phyloP scores from a whole-genome alignment of 2,329 filamentous ascomycete species.

The Talaromyces albobiverticillius region DNA sequence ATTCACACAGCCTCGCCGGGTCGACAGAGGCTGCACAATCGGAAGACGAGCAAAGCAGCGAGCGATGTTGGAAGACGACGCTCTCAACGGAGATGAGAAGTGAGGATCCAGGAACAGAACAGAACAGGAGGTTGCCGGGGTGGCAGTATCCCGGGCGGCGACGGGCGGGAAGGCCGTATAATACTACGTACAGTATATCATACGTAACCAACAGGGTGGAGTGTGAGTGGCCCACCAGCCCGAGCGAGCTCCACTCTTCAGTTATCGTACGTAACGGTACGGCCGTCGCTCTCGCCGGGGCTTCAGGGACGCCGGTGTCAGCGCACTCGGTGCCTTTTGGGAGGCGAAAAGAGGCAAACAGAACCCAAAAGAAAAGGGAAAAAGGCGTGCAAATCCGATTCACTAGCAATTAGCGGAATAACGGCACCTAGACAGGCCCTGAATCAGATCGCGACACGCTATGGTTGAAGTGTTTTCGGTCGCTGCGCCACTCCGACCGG shows the following conservation, averaged over 20 bases:
- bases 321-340: no score
- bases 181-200: not conserved
- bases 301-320: no score
- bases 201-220: not conserved
- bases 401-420: not conserved
- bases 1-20: not conserved
- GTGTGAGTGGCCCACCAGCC: not conserved
- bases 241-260: not conserved
- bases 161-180: not conserved
- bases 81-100: no score
- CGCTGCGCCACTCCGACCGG: conserved; percentile 2
- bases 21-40: not conserved
- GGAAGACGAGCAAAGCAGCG: not conserved
- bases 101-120: conserved; percentile 4
- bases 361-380: not conserved
- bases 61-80: not conserved
- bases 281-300: not conserved
- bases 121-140: conserved; percentile 8
- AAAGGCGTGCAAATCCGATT: not conserved
- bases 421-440: not conserved
- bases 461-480: not conserved
- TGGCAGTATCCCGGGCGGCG: conserved; percentile 15
- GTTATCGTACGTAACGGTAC: not conserved
- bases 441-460: not conserved
- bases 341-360: conserved; percentile 6